Base-by-base conservation (phyloP, 306 rosid genomes). In the Abrus precatorius region DNA sequence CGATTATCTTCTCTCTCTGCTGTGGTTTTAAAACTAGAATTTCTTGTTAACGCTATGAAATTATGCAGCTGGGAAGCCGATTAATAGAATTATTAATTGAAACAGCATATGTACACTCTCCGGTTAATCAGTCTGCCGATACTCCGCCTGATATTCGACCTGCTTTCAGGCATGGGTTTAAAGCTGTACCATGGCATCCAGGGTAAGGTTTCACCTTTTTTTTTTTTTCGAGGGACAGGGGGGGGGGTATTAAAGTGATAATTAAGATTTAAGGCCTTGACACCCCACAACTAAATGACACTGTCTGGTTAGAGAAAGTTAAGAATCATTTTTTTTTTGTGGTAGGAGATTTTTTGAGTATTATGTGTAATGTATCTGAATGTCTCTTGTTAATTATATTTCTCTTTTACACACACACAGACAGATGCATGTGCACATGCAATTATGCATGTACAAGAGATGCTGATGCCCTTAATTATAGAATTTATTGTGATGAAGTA, bases 1-100 rank as follows among this genome's bases (percentile, higher is more conserved):
- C 48, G n/a, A 41, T 53, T 40, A 29, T 41, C 34, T 45, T 60
- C 34, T 61, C 34, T 30, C 20, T 44, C 7, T 41, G 4, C 32
- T 50, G 54, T 65, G 13, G 68, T 36, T 54, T 69, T n/a, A 71
- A 61, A 54, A 41, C n/a, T 69, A 49, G 41, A 80, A 73, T 62
- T 59, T 69, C 61, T 63, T 56, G 75, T 70, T 29, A 54, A 73
- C 80, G 7, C 43, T 45, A 57, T 81, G 73, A 41, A 82, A 85
- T 43, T 75, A 71, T 90, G 94, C 97, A 93, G 93, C 90, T 93
- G 83, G 98, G 98, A 79, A 78, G 93, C 76, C 89, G 97, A 75
- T 84, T 93, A 78, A 87, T 93, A 83, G 89, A 93, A 82, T 77
- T 93, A 83, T 90, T 93, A 80, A 88, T 88, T 70, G 94, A 88